Evolutionary conservation across 164 flowering plant genomes (phyloP).

Genomic region (Akebia trifoliata): DNA sequence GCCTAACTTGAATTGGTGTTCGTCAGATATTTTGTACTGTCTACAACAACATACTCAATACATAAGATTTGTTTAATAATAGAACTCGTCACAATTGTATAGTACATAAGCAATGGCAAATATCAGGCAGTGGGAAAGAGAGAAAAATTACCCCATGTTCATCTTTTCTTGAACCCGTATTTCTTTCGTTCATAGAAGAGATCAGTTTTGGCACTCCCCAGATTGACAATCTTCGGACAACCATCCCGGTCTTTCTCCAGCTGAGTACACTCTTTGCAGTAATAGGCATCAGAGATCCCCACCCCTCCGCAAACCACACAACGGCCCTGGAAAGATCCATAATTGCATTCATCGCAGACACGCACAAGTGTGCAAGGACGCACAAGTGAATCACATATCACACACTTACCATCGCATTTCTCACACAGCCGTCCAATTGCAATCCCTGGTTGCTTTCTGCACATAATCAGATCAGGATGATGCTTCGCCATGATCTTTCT

Average conservation of each 20-base stretch:
- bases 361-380: constrained; percentile 74
- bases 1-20: too few relatives aligned
- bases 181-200: constrained; percentile 82
- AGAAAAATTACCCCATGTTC: constrained; percentile 15
- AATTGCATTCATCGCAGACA: constrained; percentile 86
- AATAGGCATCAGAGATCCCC: constrained; percentile 86
- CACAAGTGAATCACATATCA: constrained; percentile 65
- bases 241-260: constrained; percentile 87
- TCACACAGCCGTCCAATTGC: constrained; percentile 65
- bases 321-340: constrained; percentile 82
- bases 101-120: too few relatives aligned
- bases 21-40: too few relatives aligned
- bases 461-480: constrained; percentile 75
- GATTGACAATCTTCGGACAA: constrained; percentile 78
- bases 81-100: constrained; percentile 1
- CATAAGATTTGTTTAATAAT: too few relatives aligned
- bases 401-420: constrained; percentile 64
- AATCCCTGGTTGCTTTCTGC: constrained; percentile 68
- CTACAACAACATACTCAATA: too few relatives aligned
- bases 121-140: too few relatives aligned
- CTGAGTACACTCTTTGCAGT: constrained; percentile 89
- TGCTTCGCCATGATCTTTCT: constrained; percentile 83
- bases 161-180: constrained; percentile 84
- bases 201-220: constrained; percentile 89
- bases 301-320: constrained; percentile 87